phyloP scores from a whole-genome alignment of 1,284 basidiomycete species.

The Cryptococcus sp. region DNA sequence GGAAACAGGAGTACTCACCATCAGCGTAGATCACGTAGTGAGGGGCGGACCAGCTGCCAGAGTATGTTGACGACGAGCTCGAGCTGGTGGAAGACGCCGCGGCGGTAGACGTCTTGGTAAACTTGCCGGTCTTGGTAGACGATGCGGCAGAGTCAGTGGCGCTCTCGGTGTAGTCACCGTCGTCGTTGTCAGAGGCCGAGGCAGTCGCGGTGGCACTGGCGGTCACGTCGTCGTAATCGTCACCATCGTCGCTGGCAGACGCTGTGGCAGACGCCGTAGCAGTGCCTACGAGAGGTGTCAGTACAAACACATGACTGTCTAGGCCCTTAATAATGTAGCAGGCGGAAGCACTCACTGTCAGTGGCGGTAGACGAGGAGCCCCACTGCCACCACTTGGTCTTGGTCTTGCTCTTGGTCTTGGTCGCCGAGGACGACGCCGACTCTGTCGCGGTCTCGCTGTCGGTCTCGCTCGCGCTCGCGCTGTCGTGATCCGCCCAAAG shows the following conservation, averaged over 20 bases:
- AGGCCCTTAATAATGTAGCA: no score
- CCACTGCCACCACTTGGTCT: not conserved
- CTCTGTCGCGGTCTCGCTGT: not conserved
- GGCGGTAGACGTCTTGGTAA: conserved; percentile 3
- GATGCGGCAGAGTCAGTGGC: conserved; percentile 6
- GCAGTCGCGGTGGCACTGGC: not conserved
- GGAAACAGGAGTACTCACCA: conserved; percentile 13
- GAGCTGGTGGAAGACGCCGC: conserved; percentile 1
- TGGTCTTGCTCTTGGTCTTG: not conserved
- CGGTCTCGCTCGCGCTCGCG: not conserved
- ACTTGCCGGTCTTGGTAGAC: not conserved
- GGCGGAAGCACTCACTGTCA: no score
- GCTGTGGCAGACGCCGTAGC: conserved; percentile 1
- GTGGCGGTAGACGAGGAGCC: no score
- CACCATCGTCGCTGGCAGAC: not conserved
- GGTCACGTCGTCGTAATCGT: no score
- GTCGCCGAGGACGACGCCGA: not conserved
- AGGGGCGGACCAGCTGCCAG: conserved; percentile 27
- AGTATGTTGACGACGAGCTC: not conserved
- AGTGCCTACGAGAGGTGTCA: not conserved
- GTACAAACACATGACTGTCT: no score
- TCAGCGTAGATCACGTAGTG: conserved; percentile 48
- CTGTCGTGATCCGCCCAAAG: conserved; percentile 10
- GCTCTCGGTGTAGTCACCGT: conserved; percentile 1
- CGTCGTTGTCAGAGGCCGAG: not conserved